Percentiles rank a stretch among this genome's conserved stretches.
phyloP scores from a whole-genome alignment of 768 basidiomycete species.

The Podaxis rugospora region DNA sequence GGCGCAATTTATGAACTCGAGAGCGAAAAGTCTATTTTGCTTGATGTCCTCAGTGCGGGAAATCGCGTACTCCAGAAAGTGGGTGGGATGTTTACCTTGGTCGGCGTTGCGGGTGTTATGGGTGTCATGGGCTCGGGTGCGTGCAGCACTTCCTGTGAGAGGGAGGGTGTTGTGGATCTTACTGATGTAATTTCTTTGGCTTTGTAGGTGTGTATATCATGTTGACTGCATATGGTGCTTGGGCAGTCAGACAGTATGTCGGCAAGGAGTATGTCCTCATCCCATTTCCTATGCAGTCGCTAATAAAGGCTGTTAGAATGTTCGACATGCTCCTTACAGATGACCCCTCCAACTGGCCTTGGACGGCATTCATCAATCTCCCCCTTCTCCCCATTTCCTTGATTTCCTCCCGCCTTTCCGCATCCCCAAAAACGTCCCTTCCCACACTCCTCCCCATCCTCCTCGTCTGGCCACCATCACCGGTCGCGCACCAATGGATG shows the following conservation, averaged over 20 bases:
- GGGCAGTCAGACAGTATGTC: conserved; percentile 64
- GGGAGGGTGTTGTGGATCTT: too few species aligned
- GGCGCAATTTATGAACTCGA: conserved; percentile 60
- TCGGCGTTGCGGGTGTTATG: conserved; percentile 45
- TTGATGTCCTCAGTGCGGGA: conserved; percentile 45
- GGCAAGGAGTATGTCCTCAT: conserved; percentile 53
- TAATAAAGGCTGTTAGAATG: conserved; percentile 35
- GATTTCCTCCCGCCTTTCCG: conserved; percentile 53
- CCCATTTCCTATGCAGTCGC: neutral
- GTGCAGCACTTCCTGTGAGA: conserved; percentile 17
- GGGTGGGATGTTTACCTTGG: conserved; percentile 49
- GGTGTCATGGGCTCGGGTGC: conserved; percentile 59
- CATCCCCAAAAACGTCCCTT: conserved; percentile 20
- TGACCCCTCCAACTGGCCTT: conserved; percentile 71
- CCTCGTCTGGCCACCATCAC: conserved; percentile 42
- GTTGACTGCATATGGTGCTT: conserved; percentile 66
- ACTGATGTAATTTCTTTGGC: neutral
- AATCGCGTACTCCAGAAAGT: conserved; percentile 46
- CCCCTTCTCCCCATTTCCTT: conserved; percentile 68
- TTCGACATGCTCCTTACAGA: conserved; percentile 61
- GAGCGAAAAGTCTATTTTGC: conserved; percentile 52
- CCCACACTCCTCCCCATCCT: conserved; percentile 41
- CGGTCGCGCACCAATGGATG: conserved; percentile 29
- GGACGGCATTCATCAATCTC: conserved; percentile 71
- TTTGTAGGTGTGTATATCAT: conserved; percentile 37